Evolutionary conservation across 306 rosid species (phyloP), one percentile per base, ranked within the genome.

Genomic region (Amphicarpaea edgeworthii): DNA sequence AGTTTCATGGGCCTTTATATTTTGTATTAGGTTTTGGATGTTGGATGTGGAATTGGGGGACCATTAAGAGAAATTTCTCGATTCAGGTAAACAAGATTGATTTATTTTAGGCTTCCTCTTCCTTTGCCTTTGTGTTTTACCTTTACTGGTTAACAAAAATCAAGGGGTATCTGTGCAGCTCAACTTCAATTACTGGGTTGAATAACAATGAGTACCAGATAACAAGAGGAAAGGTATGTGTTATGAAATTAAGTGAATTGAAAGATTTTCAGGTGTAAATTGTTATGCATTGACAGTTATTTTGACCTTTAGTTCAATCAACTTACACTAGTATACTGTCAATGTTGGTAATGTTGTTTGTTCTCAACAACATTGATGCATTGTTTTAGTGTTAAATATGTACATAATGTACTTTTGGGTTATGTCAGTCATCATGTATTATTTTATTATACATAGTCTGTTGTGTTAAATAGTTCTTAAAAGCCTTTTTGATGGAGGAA

Each of bases 21-120:
- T 60, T 23, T 69, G 23, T 42, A 65, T 17, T 65, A 94, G 98
- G 97, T 94, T 84, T 81, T 94, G 86, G 98, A 94, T 78, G 90
- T 91, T 76, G 97, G 98, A 67, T 94, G 98, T 83, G 98, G 98
- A 85, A 91, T 94, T 67, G 97, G 98, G 16, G 97, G 97, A 38
- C 98, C 98, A 8, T 82, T 94, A 14, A 87, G 97, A 82, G 98
- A 94, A 82, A 90, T 94, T 77, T 77, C 94, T 32, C 93, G 91
- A 43, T 94, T 94, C 84, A 94, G 98, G 98, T 94, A 75, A 83
- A 30, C 75, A 12, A 40, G 51, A 40, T 41, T 76, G 60, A 26
- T 4, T 68, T 73, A 30, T 20, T 1, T 32, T 17, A 57, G 57
- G 21, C 19, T 30, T 66, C 38, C 32, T 42, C 7, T n/a, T n/a